Evolutionary conservation across 2,329 filamentous ascomycete species (phyloP), one percentile per base, ranked within the genome.

Genomic region (Conoideocrella luteorostrata): DNA sequence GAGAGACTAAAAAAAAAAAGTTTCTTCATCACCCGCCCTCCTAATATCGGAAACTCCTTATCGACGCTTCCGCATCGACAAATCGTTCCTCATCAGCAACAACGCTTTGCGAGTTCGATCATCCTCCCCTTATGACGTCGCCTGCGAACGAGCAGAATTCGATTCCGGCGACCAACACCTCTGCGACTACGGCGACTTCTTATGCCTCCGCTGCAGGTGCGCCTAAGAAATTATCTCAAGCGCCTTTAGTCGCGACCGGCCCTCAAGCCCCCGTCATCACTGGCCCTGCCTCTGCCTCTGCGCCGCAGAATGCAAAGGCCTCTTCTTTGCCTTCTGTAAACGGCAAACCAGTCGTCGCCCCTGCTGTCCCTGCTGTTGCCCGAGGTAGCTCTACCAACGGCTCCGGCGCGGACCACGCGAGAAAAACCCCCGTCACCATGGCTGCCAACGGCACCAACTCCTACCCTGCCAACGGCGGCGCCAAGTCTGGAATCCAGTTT

Each of bases 341-440:
- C 77, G 88, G 88, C 77, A 86, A 85, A 69, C 72, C 75, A 53
- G 73, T 81, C 66, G 84, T 84, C 65, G 76, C 76, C 66, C 82
- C 82, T 52, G 81, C 82, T 61, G 73, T 86, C 56, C 82, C 84
- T 53, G 72, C 73, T 62, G 79, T 85, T 54, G 77, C 75, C 50
- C 78, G 80, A 65, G 77, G 77, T 65, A 78, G 72, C 59, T 67
- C 72, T 53, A 73, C 74, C 56, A 93, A 94, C 78, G 87, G 87
- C 53, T 69, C 71, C 53, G 66, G 74, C 43, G 72, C 73, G 55
- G 83, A 88, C 56, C 90, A 97, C 71, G 77, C 74, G 61, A 81
- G 88, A 62, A 95, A 95, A 70, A 82, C 82, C 52, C 95, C 91
- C 15, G 85, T 95, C 58, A 95, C 90, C 58, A 95, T 96, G 72